phyloP scores from a whole-genome alignment of 371 early-diverging fungal species.

The Gilbertella persicaria region DNA sequence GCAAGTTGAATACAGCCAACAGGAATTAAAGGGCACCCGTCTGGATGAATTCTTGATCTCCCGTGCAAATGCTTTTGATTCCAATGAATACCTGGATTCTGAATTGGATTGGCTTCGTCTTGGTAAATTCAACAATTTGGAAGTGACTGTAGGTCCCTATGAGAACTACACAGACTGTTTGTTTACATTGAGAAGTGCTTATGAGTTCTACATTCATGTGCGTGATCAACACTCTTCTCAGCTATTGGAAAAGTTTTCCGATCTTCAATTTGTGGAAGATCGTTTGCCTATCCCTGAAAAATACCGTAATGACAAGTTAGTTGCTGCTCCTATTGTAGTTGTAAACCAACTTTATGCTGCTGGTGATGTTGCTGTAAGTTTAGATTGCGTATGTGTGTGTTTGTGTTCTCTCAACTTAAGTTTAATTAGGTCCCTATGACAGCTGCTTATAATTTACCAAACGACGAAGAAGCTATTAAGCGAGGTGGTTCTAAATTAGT shows the following conservation, averaged over 20 bases:
- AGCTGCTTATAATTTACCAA: conserved; percentile 85
- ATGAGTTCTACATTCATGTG: conserved; percentile 74
- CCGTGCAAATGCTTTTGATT: conserved; percentile 64
- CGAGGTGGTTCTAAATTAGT: conserved; percentile 77
- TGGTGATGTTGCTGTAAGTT: conserved; percentile 76
- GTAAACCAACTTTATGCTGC: conserved; percentile 78
- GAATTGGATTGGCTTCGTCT: conserved; percentile 77
- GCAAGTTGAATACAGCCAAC: conserved; percentile 10
- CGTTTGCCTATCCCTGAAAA: conserved; percentile 74
- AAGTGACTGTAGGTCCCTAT: conserved; percentile 80
- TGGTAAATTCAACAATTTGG: conserved; percentile 56
- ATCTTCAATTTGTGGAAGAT: conserved; percentile 70
- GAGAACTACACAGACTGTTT: conserved; percentile 81
- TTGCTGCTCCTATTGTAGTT: conserved; percentile 77
- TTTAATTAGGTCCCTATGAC: conserved; percentile 53
- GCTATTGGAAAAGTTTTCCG: conserved; percentile 70
- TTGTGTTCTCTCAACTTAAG: not conserved
- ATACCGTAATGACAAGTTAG: conserved; percentile 68
- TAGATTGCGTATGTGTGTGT: conserved; percentile 8
- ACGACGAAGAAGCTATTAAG: conserved; percentile 79
- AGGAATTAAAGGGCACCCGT: conserved; percentile 33
- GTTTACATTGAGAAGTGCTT: conserved; percentile 70
- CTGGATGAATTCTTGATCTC: conserved; percentile 60
- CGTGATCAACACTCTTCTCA: conserved; percentile 68
- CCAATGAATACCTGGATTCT: conserved; percentile 70